Conservation (phyloP, 768 basidiomycete genomes). For the Tylopilus rubrobrunneus region DNA sequence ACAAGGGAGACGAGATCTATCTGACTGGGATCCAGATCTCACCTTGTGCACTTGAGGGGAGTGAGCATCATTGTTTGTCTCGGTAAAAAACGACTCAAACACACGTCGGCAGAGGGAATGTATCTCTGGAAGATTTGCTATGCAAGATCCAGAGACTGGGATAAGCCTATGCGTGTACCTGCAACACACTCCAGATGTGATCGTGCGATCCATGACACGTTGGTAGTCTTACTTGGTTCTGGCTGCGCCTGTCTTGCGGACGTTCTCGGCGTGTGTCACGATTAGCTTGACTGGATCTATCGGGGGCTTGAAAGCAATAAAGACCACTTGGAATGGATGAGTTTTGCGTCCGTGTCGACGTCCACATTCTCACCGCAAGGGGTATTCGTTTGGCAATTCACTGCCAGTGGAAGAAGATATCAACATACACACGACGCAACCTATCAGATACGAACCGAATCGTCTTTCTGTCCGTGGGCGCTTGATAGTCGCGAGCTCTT, state of each 20-base stretch:
- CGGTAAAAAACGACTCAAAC: slow-evolving; percentile 50
- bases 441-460: slow-evolving; percentile 48
- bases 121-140: slow-evolving; percentile 69
- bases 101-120: slow-evolving; percentile 53
- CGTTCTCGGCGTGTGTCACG: slow-evolving; percentile 56
- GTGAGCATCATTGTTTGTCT: slow-evolving; percentile 30
- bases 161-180: slow-evolving; percentile 71
- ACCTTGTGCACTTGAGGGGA: slow-evolving; percentile 44
- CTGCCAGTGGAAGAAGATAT: slow-evolving; percentile 34
- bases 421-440: neutral
- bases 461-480: slow-evolving; percentile 56
- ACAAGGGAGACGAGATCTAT: neutral
- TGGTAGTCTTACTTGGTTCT: slow-evolving; percentile 51
- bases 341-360: neutral
- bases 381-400: slow-evolving; percentile 75
- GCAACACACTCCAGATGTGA: slow-evolving; percentile 4
- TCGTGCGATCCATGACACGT: neutral
- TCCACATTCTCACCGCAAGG: slow-evolving; percentile 53
- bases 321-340: slow-evolving; percentile 50
- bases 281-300: slow-evolving; percentile 74
- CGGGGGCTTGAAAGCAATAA: slow-evolving; percentile 76
- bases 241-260: slow-evolving; percentile 58
- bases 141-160: slow-evolving; percentile 64
- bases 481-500: slow-evolving; percentile 69
- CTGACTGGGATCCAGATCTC: neutral